Evolutionary conservation across 31 red algal genomes (phyloP).

Genomic region (Porphyra umbilicalis): DNA sequence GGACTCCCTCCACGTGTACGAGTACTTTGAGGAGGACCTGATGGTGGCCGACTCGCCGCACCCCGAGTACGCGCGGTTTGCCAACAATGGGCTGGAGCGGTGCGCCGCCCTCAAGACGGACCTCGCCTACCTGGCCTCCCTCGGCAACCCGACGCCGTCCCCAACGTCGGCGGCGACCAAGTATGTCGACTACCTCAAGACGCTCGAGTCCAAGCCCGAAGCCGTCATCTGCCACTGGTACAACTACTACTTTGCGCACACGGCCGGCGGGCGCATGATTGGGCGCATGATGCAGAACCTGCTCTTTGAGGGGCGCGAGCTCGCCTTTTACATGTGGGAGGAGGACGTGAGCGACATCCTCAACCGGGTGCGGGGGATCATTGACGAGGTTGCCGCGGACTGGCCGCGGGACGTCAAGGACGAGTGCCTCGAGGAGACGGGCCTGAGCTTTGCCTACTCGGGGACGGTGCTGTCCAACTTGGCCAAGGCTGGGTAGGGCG

Average conservation of each 20-base stretch:
- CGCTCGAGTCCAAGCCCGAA: slow-evolving; percentile 50
- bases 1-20: slow-evolving; percentile 82
- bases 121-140: slow-evolving; percentile 52
- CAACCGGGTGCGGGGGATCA: slow-evolving; percentile 53
- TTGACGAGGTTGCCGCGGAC: slow-evolving; percentile 66
- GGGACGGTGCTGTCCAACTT: slow-evolving; percentile 86
- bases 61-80: slow-evolving; percentile 41
- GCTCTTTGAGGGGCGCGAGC: slow-evolving; percentile 64
- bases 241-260: slow-evolving; percentile 97
- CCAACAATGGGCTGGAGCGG: slow-evolving; percentile 72
- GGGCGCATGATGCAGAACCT: slow-evolving; percentile 86
- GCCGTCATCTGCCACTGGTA: slow-evolving; percentile 96
- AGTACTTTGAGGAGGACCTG: slow-evolving; percentile 71
- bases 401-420: slow-evolving; percentile 96
- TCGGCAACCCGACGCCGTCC: slow-evolving; percentile 43
- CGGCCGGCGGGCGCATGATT: slow-evolving; percentile 96
- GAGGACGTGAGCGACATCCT: slow-evolving; percentile 87
- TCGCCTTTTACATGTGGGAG: slow-evolving; percentile 95
- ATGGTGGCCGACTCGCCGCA: slow-evolving; percentile 10
- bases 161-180: slow-evolving; percentile 51
- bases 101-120: slow-evolving; percentile 64
- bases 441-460: slow-evolving; percentile 88
- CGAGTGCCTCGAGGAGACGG: slow-evolving; percentile 89
- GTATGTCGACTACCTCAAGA: slow-evolving; percentile 68
- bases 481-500: slow-evolving; percentile 50